Base-by-base conservation (phyloP, 495 filamentous ascomycete genomes). In the Pyrenula aspistea region DNA sequence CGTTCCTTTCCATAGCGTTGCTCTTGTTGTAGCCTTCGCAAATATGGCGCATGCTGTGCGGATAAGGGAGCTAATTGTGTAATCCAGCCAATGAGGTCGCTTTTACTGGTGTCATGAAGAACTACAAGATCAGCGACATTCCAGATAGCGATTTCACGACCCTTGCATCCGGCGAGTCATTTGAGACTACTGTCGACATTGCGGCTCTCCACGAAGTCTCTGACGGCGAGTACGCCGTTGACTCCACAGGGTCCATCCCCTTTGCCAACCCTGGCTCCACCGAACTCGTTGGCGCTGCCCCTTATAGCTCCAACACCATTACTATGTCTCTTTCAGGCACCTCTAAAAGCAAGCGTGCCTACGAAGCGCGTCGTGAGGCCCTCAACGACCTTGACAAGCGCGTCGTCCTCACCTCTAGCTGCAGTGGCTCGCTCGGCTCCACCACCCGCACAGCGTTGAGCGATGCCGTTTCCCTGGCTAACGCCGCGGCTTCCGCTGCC, bases 21-120 rank as follows among this genome's bases (percentile, higher is more conserved):
- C 2, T 15, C 8, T 0, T 8, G 31, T 31, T 10, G 12, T 19
- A 59, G 24, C n/a, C n/a, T n/a, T 10, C 53, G 48, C 24, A 62
- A 20, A 1, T 49, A 31, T 22, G n/a, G n/a, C n/a, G n/a, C n/a
- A n/a, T n/a, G n/a, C n/a, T n/a, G n/a, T n/a, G n/a, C n/a, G n/a
- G n/a, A n/a, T n/a, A n/a, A n/a, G n/a, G 22, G n/a, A 25, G 8
- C 50, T 52, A 52, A 52, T 52, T 24, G 4, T 52, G 8, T 8
- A 10, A 20, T 54, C 1, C 53, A 83, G 80, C 66, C 55, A 67
- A 63, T 22, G 68, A 76, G 61, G 59, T 85, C 12, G 62, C 69
- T 1, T 86, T 87, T 62, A 70, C 77, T 51, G 83, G 83, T 20
- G 73, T 87, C 64, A 74, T 72, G 53, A 68, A 75, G 51, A 76